Percentiles rank a stretch among this genome's conserved stretches.
phyloP scores from a whole-genome alignment of 2,329 filamentous ascomycete species.

The Scleromitrula shiraiana region DNA sequence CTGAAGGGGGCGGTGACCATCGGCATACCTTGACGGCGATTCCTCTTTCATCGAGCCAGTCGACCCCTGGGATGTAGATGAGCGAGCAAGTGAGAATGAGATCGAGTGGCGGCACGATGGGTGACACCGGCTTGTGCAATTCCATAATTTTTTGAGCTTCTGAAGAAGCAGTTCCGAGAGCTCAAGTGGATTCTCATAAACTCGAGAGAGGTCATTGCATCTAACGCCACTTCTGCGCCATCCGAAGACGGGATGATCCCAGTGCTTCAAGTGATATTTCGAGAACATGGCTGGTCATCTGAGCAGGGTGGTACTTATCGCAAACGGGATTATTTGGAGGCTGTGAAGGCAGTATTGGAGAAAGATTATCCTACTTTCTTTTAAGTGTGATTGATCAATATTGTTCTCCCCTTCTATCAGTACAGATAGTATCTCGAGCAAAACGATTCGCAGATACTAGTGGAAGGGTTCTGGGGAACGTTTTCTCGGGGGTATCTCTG shows the following conservation, averaged over 20 bases:
- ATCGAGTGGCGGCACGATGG: slow-evolving; percentile 10
- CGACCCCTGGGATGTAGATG: slow-evolving; percentile 10
- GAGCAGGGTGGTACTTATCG: background rate
- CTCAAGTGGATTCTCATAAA: slow-evolving; percentile 13
- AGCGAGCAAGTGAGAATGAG: slow-evolving; percentile 8
- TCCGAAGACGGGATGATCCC: background rate
- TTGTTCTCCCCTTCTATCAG: background rate
- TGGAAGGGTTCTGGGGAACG: no score
- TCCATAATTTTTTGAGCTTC: slow-evolving; percentile 15
- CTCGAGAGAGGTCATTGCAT: background rate
- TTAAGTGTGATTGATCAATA: background rate
- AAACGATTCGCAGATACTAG: no score
- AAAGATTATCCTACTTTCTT: background rate
- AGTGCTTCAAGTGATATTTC: slow-evolving; percentile 4
- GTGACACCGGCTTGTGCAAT: slow-evolving; percentile 11
- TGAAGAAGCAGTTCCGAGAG: slow-evolving; percentile 15
- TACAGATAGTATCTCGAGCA: no score
- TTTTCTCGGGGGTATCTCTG: no score
- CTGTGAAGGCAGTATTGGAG: background rate
- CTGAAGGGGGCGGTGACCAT: slow-evolving; percentile 1
- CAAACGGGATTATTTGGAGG: slow-evolving; percentile 4
- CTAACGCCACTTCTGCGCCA: background rate
- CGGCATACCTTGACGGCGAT: background rate
- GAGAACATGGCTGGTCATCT: slow-evolving; percentile 2
- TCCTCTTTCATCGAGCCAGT: background rate